Evolutionary conservation across 2,329 filamentous ascomycete genomes (phyloP).

Genomic region (Ophiostoma quercus): DNA sequence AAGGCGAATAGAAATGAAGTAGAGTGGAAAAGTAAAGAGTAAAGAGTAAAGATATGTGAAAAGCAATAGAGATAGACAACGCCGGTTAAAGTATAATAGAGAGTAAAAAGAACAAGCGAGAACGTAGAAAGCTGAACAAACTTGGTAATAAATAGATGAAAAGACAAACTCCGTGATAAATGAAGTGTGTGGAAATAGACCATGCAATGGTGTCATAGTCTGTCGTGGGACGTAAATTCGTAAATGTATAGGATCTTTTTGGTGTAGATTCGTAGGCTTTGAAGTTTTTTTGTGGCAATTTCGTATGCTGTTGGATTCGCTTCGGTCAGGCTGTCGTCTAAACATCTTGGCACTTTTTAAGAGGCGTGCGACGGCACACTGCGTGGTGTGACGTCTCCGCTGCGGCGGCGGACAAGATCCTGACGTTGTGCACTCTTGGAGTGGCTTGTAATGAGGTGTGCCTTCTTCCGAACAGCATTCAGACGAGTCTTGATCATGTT

Average conservation of each 20-base stretch:
- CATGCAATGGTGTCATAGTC: neutral
- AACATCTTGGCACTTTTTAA: slow-evolving; percentile 16
- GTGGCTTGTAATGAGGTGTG: slow-evolving; percentile 55
- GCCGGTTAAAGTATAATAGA: neutral
- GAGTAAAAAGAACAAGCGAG: neutral
- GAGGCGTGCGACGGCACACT: slow-evolving; percentile 48
- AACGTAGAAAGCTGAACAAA: neutral
- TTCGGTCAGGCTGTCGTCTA: neutral
- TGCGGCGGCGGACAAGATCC: slow-evolving; percentile 44
- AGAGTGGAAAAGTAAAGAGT: neutral
- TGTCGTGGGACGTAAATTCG: slow-evolving; percentile 15
- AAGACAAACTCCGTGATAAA: slow-evolving; percentile 3
- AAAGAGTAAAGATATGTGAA: neutral
- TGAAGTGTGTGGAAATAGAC: neutral
- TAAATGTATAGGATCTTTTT: slow-evolving; percentile 13
- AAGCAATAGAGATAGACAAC: neutral
- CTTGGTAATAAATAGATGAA: neutral
- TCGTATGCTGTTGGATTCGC: neutral
- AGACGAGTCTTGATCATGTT: slow-evolving; percentile 57
- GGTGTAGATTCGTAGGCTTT: neutral
- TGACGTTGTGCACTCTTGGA: slow-evolving; percentile 46
- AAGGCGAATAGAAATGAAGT: slow-evolving; percentile 14
- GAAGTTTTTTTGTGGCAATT: neutral
- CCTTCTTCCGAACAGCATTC: slow-evolving; percentile 53
- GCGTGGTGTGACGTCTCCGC: slow-evolving; percentile 52